Percentiles rank a stretch among this genome's conserved stretches.
phyloP scores from a whole-genome alignment of 352 stramenopile genomes.

The Pythium dissimile region DNA sequence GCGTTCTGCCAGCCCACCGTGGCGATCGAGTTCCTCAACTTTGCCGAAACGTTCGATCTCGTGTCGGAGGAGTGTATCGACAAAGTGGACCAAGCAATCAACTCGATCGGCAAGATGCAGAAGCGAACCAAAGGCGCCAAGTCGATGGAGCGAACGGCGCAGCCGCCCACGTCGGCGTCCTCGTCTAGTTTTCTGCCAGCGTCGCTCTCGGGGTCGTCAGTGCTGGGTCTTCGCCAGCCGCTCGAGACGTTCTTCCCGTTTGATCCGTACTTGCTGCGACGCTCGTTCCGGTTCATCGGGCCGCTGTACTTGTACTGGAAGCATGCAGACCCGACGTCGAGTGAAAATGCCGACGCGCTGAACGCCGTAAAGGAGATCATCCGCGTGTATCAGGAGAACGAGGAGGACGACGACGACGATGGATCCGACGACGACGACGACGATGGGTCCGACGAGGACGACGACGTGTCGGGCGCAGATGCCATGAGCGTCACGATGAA shows the following conservation, averaged over 20 bases:
- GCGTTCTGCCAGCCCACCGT: conserved; percentile 77
- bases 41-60: conserved; percentile 74
- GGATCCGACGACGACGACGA: conserved; percentile 26
- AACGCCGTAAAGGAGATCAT: conserved; percentile 62
- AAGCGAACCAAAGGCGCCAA: conserved; percentile 34
- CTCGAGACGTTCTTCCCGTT: conserved; percentile 96
- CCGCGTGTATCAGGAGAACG: conserved; percentile 48
- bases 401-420: conserved; percentile 43
- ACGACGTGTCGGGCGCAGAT: conserved; percentile 35
- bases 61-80: conserved; percentile 76
- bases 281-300: conserved; percentile 92
- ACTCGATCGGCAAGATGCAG: conserved; percentile 34
- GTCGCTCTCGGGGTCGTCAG: conserved; percentile 15
- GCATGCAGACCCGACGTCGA: conserved; percentile 74
- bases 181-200: conserved; percentile 14
- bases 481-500: conserved; percentile 44
- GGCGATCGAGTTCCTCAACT: conserved; percentile 78
- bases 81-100: conserved; percentile 68
- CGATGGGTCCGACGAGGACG: conserved; percentile 26
- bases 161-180: conserved; percentile 32
- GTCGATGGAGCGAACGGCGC: conserved; percentile 65
- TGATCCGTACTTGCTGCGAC: conserved; percentile 94
- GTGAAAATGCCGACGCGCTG: conserved; percentile 64
- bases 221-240: conserved; percentile 55
- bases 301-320: conserved; percentile 95